These are phyloP conservation scores for Calonectria leucothoes DNA, from an alignment of 2,329 filamentous ascomycete species.

Conservation along the genomic window DNA sequence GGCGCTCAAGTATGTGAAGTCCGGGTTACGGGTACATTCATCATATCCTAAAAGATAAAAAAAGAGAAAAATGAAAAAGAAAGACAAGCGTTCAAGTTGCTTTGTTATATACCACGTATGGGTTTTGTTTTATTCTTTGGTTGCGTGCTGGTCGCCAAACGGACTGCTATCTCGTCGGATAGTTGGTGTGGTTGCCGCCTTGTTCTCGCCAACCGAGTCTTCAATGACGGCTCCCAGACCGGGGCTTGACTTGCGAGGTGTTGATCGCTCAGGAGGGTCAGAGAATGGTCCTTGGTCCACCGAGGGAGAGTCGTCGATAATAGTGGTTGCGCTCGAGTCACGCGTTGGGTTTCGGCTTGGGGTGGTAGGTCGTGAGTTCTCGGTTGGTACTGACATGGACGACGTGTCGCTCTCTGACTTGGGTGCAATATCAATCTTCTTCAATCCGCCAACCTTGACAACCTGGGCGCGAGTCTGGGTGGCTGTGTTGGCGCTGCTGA, in stretches of 20 bases:
- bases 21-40: slow-evolving; percentile 33
- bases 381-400: slow-evolving; percentile 28
- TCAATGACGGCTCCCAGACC: slow-evolving; percentile 68
- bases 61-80: slow-evolving; percentile 4
- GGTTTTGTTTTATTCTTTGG: slow-evolving; percentile 56
- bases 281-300: slow-evolving; percentile 70
- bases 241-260: slow-evolving; percentile 44
- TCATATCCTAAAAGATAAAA: slow-evolving; percentile 29
- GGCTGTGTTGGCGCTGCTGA: slow-evolving; percentile 73
- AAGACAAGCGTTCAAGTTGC: neutral
- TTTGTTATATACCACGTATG: slow-evolving; percentile 25
- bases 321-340: slow-evolving; percentile 59
- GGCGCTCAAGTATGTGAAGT: slow-evolving; percentile 19
- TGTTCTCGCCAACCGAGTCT: slow-evolving; percentile 54
- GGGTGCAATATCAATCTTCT: slow-evolving; percentile 55
- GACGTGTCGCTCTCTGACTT: slow-evolving; percentile 52
- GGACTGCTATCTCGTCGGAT: slow-evolving; percentile 56
- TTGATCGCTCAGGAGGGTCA: slow-evolving; percentile 59
- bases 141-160: slow-evolving; percentile 70
- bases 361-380: slow-evolving; percentile 33
- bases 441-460: slow-evolving; percentile 66
- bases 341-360: slow-evolving; percentile 40
- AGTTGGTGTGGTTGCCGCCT: neutral
- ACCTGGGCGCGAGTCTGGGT: slow-evolving; percentile 69
- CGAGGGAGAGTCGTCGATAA: slow-evolving; percentile 62